Conservation (phyloP, 192 early-diverging fungal species). For the Coemansia sp. region DNA sequence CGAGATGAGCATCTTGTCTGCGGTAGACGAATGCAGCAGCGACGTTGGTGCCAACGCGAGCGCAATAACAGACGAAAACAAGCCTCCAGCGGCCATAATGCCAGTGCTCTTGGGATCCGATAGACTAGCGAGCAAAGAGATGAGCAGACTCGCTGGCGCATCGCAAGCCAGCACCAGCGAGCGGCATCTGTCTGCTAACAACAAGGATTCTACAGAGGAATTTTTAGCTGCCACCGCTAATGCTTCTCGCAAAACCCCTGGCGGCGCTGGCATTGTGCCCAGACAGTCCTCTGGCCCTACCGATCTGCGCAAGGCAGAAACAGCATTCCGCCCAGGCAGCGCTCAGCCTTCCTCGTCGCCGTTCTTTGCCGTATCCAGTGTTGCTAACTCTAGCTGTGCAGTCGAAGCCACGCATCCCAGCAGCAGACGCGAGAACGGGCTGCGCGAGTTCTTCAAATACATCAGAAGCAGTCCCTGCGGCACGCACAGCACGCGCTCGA, state of each 20-base stretch:
- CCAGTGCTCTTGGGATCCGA: no score
- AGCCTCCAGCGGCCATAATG: neutral
- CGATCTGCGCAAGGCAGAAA: no score
- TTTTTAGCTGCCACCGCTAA: no score
- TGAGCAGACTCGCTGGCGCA: no score
- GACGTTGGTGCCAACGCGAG: neutral
- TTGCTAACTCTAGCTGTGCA: neutral
- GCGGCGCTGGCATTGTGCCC: no score
- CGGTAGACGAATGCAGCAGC: neutral
- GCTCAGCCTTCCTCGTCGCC: no score
- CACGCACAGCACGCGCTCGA: conserved; percentile 15
- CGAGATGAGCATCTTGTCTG: neutral
- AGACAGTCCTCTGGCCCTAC: no score
- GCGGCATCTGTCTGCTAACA: no score
- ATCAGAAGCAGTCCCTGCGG: conserved; percentile 1
- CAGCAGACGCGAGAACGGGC: neutral
- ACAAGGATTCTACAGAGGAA: no score
- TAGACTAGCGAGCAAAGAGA: no score
- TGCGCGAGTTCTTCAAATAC: neutral
- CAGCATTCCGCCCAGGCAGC: no score
- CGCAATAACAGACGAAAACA: neutral
- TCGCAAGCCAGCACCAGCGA: neutral
- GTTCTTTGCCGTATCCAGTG: neutral
- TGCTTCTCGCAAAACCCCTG: no score
- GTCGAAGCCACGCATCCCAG: neutral